phyloP scores from a whole-genome alignment of 352 stramenopile species.

The Globisporangium polare region DNA sequence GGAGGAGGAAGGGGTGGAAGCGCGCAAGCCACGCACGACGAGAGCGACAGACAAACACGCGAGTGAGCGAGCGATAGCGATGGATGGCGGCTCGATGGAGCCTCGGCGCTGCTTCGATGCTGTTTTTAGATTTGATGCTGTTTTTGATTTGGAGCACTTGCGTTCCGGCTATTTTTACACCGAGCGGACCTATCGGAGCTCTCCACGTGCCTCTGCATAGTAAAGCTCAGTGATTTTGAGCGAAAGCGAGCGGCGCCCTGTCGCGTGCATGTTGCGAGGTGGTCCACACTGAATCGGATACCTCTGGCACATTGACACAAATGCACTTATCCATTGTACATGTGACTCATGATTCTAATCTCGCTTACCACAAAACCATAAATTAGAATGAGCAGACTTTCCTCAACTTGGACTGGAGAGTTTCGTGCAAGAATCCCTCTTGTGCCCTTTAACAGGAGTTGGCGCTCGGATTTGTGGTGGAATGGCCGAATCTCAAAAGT shows the following conservation, averaged over 20 bases:
- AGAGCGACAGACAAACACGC: background rate
- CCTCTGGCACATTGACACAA: no score
- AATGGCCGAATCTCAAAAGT: background rate
- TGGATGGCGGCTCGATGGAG: background rate
- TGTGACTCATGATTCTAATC: background rate
- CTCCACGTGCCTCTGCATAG: slow-evolving; percentile 4
- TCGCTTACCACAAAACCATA: background rate
- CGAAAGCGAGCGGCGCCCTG: background rate
- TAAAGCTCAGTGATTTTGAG: background rate
- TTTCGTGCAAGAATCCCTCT: background rate
- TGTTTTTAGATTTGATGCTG: slow-evolving; percentile 3
- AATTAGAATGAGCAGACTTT: background rate
- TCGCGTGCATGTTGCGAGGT: background rate
- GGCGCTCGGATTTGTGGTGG: background rate
- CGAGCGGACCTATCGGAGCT: slow-evolving; percentile 9
- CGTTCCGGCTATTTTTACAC: slow-evolving; percentile 4
- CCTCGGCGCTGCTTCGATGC: background rate
- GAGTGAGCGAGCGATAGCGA: background rate
- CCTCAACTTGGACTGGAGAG: background rate
- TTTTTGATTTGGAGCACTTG: slow-evolving; percentile 1
- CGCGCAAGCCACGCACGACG: background rate
- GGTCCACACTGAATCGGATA: background rate
- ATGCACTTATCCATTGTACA: background rate
- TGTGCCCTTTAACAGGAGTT: background rate
- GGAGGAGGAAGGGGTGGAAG: background rate